Evolutionary conservation across 352 stramenopile genomes (phyloP).

Genomic region (Phytophthora capsici): DNA sequence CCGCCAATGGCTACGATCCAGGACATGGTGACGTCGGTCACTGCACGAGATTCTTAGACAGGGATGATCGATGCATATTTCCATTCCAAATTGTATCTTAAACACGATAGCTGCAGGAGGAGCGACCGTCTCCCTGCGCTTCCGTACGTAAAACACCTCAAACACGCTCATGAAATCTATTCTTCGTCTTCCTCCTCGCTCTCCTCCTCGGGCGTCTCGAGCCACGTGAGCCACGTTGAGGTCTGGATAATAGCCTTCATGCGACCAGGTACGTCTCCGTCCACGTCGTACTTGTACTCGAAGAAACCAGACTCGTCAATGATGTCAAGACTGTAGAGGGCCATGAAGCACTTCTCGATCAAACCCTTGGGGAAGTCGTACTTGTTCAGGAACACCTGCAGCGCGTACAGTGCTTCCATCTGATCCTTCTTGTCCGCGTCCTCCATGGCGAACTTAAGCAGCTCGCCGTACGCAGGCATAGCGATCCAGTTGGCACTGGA

Average conservation of each 20-base stretch:
- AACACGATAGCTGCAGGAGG: conserved; percentile 21
- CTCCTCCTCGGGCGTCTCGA: conserved; percentile 78
- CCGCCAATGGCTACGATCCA: conserved; percentile 91
- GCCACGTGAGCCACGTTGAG: conserved; percentile 82
- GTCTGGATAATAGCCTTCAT: conserved; percentile 89
- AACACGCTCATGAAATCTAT: conserved; percentile 57
- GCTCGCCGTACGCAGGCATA: conserved; percentile 59
- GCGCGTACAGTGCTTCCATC: conserved; percentile 73
- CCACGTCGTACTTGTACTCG: conserved; percentile 89
- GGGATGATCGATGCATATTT: conserved; percentile 36
- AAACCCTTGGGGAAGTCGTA: conserved; percentile 82
- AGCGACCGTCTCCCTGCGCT: conserved; percentile 13
- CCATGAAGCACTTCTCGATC: conserved; percentile 88
- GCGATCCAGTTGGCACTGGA: conserved; percentile 84
- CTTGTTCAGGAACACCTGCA: conserved; percentile 78
- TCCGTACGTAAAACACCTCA: conserved; percentile 18
- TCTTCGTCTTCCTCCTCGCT: conserved; percentile 83
- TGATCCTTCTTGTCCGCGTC: conserved; percentile 65
- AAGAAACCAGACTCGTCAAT: conserved; percentile 83
- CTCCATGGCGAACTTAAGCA: conserved; percentile 65
- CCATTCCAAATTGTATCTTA: conserved; percentile 43
- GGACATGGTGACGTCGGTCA: conserved; percentile 92
- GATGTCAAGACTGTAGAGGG: conserved; percentile 84
- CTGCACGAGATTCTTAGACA: conserved; percentile 73
- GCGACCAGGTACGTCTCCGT: conserved; percentile 68